Evolutionary conservation across 371 early-diverging fungal species (phyloP).

Genomic region (Saksenaea oblongispora): DNA sequence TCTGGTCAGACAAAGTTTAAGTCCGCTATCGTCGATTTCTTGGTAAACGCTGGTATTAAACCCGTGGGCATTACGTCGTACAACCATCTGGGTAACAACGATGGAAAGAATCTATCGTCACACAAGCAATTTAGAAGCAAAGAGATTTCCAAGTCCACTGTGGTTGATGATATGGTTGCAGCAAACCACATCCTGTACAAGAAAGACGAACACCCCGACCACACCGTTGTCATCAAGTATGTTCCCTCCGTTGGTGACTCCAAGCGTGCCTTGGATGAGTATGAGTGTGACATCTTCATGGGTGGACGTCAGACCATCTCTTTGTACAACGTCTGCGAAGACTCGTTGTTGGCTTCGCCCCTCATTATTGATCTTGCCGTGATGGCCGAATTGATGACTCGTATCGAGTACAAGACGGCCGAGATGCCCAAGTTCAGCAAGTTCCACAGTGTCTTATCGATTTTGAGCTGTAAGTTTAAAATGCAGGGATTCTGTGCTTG

Average conservation of each 20-base stretch:
- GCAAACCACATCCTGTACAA: slow-evolving; percentile 89
- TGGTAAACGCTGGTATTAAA: slow-evolving; percentile 98
- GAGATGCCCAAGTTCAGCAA: slow-evolving; percentile 70
- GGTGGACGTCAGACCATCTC: slow-evolving; percentile 96
- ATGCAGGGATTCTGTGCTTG: not conserved
- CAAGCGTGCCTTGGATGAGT: slow-evolving; percentile 98
- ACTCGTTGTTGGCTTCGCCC: slow-evolving; percentile 95
- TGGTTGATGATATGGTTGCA: slow-evolving; percentile 98
- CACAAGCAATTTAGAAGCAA: slow-evolving; percentile 97
- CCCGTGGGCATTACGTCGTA: slow-evolving; percentile 95
- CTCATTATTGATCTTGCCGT: slow-evolving; percentile 94
- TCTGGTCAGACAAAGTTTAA: slow-evolving; percentile 98
- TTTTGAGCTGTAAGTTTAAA: slow-evolving; percentile 60
- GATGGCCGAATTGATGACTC: slow-evolving; percentile 94
- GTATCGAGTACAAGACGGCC: slow-evolving; percentile 81
- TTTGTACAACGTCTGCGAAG: slow-evolving; percentile 97
- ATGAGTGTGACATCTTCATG: slow-evolving; percentile 97
- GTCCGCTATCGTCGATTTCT: slow-evolving; percentile 96
- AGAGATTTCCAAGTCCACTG: slow-evolving; percentile 96
- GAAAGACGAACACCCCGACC: slow-evolving; percentile 91
- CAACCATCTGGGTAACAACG: slow-evolving; percentile 99
- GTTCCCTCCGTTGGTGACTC: slow-evolving; percentile 95
- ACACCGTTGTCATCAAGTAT: slow-evolving; percentile 97
- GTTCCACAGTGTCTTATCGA: slow-evolving; percentile 93
- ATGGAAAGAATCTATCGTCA: slow-evolving; percentile 95